Base-by-base conservation (phyloP, 1,284 basidiomycete species). In the Ganoderma lingzhi region DNA sequence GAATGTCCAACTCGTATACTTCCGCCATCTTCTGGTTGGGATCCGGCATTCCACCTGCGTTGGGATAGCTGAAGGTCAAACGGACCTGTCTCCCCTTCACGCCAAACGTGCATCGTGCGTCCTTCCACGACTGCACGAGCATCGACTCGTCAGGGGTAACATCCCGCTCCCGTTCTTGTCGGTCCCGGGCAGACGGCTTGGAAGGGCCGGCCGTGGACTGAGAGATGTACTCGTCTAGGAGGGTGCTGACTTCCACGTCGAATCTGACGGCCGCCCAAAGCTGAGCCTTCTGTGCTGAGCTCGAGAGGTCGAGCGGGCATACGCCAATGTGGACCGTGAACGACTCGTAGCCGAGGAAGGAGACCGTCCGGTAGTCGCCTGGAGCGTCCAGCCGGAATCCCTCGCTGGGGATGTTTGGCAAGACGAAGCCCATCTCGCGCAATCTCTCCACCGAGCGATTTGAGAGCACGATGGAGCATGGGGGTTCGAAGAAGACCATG, bases 191-290 rank as follows among this genome's bases (percentile, higher is more conserved):
- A 23, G 15, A 23, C 56, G 23, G 17, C 53, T 32, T 30, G n/a
- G 23, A 30, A 1, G 39, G 48, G 62, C 32, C 56, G 12, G 32
- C 56, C 35, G 3, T 35, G 35, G 35, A 35, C 35, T 59, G n/a
- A 35, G 56, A 19, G 56, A 59, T 9, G 37, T 10, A 39, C 9
- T 39, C 56, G 2, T 59, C 37, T 10, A 69, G 53, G 6, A 73
- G 41, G 14, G 65, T 61, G 44, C 64, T 61, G 44, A 69, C n/a
- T 30, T 66, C 67, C 2, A 56, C 4, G 58, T 73, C 69, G 59
- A 73, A 73, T 6, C 62, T 65, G 12, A 66, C 72, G 14, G 68
- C 65, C 51, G 72, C 70, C 72, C 70, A 73, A n/a, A 73, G 70
- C 60, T 71, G 68, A 3, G 66, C 61, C 12, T 23, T n/a, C 62